These are phyloP conservation scores for Kwoniella bestiolae DNA, from an alignment of 768 basidiomycete species.

Conservation along the genomic window DNA sequence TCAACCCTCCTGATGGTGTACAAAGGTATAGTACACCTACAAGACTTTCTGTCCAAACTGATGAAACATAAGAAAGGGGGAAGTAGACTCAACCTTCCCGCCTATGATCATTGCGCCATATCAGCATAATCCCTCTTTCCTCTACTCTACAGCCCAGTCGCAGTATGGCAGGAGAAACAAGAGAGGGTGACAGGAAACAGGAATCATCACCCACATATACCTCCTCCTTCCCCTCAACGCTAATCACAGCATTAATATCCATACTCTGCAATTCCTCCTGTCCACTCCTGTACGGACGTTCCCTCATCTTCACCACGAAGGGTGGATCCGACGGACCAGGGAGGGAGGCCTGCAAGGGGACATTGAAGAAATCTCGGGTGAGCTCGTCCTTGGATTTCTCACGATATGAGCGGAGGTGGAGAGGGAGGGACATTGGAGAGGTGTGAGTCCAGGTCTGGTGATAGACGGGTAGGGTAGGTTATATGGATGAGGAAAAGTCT, in stretches of 20 bases:
- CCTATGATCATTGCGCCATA: not conserved
- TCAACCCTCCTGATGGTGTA: conserved; percentile 93
- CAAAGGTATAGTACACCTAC: conserved; percentile 86
- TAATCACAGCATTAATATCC: conserved; percentile 88
- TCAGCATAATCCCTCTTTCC: not conserved
- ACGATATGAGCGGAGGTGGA: conserved; percentile 84
- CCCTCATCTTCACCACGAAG: conserved; percentile 41
- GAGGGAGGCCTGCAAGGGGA: conserved; percentile 62
- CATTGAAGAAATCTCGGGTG: conserved; percentile 82
- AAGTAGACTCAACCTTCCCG: conserved; percentile 90
- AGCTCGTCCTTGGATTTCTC: conserved; percentile 88
- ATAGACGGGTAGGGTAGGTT: not conserved
- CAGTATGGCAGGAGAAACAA: not conserved
- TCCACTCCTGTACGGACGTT: conserved; percentile 11
- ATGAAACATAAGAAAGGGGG: conserved; percentile 88
- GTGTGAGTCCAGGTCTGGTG: not conserved
- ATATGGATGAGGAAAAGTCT: not conserved
- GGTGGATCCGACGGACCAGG: conserved; percentile 35
- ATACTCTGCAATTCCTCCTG: conserved; percentile 60
- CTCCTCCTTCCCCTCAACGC: conserved; percentile 83
- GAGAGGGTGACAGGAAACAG: not conserved
- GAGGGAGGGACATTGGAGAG: conserved; percentile 51
- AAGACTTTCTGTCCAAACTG: conserved; percentile 89
- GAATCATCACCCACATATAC: conserved; percentile 73
- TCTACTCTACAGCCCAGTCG: too few species aligned